These are phyloP conservation scores for Myriosclerotinia scirpicola DNA, from an alignment of 2,329 filamentous ascomycete genomes.

Conservation along the genomic window DNA sequence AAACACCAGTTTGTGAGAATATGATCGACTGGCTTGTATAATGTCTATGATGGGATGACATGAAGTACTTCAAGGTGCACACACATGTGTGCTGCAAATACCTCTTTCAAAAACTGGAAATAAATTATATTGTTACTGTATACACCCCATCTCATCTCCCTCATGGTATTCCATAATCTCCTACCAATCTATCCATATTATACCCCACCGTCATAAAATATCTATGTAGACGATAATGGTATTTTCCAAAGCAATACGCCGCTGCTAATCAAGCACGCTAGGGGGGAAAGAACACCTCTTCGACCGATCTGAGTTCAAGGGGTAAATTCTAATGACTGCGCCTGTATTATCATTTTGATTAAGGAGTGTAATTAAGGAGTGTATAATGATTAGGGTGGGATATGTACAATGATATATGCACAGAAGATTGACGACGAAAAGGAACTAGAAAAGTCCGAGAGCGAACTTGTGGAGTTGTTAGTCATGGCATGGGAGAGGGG, in stretches of 20 bases:
- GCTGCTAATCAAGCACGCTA: neutral
- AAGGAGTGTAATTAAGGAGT: neutral
- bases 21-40: neutral
- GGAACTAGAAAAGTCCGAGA: conserved; percentile 26
- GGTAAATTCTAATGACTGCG: neutral
- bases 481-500: neutral
- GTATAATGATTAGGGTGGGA: neutral
- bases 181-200: neutral
- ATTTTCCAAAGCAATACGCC: neutral
- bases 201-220: neutral
- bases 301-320: neutral
- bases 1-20: neutral
- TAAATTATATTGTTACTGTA: neutral
- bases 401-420: neutral
- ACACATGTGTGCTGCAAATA: neutral
- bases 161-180: neutral
- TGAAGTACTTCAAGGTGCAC: neutral
- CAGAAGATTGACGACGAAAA: too few species aligned
- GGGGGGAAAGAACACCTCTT: neutral
- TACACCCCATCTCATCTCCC: neutral
- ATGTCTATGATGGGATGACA: neutral
- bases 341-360: neutral
- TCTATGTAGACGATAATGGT: neutral
- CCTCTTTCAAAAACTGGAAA: neutral
- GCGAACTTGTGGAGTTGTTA: conserved; percentile 25